Evolutionary conservation across 176 grass and related monocot genomes (phyloP).

Genomic region (Luzula sylvatica): DNA sequence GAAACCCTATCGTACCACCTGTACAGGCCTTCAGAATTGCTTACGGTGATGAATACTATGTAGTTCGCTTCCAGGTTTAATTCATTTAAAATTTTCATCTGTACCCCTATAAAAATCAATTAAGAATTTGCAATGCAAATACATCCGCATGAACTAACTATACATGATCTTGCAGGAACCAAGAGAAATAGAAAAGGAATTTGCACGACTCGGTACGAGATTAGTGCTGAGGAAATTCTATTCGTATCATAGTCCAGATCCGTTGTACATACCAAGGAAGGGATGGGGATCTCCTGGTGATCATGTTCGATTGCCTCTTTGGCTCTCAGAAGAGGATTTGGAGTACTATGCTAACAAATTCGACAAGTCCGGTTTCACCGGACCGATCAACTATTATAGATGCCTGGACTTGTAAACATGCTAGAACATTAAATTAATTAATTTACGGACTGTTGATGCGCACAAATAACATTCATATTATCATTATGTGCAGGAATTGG

Average conservation of each 20-base stretch:
- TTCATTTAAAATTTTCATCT: no score
- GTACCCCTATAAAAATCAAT: no score
- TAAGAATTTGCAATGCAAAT: no score
- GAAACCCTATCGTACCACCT: slow-evolving; percentile 24
- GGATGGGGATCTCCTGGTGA: slow-evolving; percentile 21
- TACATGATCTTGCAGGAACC: slow-evolving; percentile 23
- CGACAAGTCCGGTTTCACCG: slow-evolving; percentile 35
- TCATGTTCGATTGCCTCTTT: slow-evolving; percentile 24
- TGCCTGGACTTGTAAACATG: slow-evolving; percentile 44
- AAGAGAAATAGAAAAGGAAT: slow-evolving; percentile 40
- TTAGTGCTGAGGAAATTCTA: slow-evolving; percentile 20
- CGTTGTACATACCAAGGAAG: slow-evolving; percentile 19
- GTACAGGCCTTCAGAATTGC: slow-evolving; percentile 33
- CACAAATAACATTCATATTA: not conserved
- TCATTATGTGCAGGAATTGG: slow-evolving; percentile 21
- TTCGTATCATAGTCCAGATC: slow-evolving; percentile 18
- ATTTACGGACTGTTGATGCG: no score
- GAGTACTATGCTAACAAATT: slow-evolving; percentile 30
- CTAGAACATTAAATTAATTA: no score
- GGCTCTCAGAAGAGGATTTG: slow-evolving; percentile 41
- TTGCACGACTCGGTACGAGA: slow-evolving; percentile 18
- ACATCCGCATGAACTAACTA: no score
- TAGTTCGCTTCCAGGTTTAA: slow-evolving; percentile 66
- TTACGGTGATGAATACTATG: slow-evolving; percentile 69
- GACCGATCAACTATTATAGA: slow-evolving; percentile 41